Percentiles rank a stretch among this genome's conserved stretches.
These are phyloP conservation scores for Pseudocercospora crystallina DNA, from an alignment of 2,329 filamentous ascomycete species.

Conservation along the genomic window DNA sequence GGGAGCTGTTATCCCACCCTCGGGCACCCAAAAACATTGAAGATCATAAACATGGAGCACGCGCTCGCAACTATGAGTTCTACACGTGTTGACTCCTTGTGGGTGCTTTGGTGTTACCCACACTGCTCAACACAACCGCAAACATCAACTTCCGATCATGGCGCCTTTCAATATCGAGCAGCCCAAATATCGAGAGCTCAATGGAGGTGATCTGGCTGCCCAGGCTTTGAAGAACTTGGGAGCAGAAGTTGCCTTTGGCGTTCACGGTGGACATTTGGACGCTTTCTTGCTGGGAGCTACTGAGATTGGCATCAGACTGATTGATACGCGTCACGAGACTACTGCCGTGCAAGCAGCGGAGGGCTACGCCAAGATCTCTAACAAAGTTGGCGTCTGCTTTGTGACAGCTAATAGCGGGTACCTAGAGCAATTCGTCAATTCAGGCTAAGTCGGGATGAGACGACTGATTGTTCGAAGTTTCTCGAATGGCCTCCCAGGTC, in stretches of 20 bases:
- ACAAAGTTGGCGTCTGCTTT: constrained; percentile 48
- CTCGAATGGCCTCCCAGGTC: constrained; percentile 47
- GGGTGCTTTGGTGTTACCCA: too few species aligned
- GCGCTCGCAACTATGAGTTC: too few species aligned
- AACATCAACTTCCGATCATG: constrained; percentile 8
- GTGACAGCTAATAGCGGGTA: constrained; percentile 52
- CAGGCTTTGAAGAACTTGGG: constrained; percentile 46
- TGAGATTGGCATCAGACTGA: constrained; percentile 41
- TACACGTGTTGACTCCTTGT: too few species aligned
- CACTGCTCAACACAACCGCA: too few species aligned
- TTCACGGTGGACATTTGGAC: constrained; percentile 51
- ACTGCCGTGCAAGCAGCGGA: constrained; percentile 51
- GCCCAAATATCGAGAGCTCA: constrained; percentile 42
- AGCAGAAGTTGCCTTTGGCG: constrained; percentile 46
- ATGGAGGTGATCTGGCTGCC: constrained; percentile 48
- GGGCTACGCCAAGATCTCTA: constrained; percentile 46
- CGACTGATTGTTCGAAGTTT: constrained; percentile 36
- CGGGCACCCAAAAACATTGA: neutral
- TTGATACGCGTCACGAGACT: constrained; percentile 51
- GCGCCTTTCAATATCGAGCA: constrained; percentile 29
- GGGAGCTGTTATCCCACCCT: constrained; percentile 12
- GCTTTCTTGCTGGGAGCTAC: constrained; percentile 49
- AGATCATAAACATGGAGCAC: too few species aligned
- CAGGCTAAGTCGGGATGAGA: neutral
- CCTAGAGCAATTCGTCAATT: neutral